These are phyloP conservation scores for Dovyalis caffra DNA, from an alignment of 345 rosid species.

Conservation along the genomic window DNA sequence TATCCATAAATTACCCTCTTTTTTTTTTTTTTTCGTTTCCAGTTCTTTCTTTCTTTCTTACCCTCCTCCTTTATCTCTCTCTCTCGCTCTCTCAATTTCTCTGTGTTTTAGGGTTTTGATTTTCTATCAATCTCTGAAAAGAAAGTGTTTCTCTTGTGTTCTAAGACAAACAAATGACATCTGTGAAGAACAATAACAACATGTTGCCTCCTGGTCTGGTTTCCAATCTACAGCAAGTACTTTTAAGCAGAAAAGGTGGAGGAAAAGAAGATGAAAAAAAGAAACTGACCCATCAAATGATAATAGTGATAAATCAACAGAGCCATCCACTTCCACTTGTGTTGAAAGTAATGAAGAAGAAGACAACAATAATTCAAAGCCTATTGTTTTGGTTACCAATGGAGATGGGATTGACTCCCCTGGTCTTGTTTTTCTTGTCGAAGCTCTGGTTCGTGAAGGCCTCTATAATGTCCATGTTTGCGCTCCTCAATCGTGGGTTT, in stretches of 20 bases:
- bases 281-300: constrained; percentile 10
- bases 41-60: neutral
- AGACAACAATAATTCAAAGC: constrained; percentile 45
- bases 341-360: constrained; percentile 36
- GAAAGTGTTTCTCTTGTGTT: neutral
- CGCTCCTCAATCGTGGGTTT: constrained; percentile 88
- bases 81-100: constrained; percentile 17
- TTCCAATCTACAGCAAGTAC: constrained; percentile 82
- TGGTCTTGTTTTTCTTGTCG: constrained; percentile 81
- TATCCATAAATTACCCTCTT: neutral
- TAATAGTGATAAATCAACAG: constrained; percentile 28
- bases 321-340: constrained; percentile 55
- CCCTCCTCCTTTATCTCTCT: neutral
- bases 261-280: constrained; percentile 8
- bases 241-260: constrained; percentile 48
- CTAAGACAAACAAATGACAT: constrained; percentile 30
- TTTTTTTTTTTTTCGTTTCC: neutral
- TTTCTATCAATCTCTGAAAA: neutral
- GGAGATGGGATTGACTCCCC: constrained; percentile 91
- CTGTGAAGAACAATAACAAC: constrained; percentile 47
- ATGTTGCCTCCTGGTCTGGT: constrained; percentile 73
- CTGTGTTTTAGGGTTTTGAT: constrained; percentile 34
- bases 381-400: constrained; percentile 77
- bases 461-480: constrained; percentile 84
- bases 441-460: constrained; percentile 73